Evolutionary conservation across 495 filamentous ascomycete species (phyloP), one percentile per base, ranked within the genome.

Genomic region (Cryomyces minteri): DNA sequence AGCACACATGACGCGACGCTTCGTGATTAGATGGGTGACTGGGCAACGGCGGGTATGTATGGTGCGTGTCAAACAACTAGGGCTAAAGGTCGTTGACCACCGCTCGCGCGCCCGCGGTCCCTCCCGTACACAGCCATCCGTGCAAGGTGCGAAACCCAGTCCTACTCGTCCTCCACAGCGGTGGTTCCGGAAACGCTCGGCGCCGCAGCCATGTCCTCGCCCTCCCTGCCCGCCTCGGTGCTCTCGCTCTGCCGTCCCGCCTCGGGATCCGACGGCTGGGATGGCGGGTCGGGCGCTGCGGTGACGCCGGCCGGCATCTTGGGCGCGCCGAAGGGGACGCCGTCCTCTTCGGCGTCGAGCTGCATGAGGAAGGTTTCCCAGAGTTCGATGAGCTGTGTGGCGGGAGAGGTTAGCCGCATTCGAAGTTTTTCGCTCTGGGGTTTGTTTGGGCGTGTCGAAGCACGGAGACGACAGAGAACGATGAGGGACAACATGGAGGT

Each of bases 281-380:
- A 41, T 7, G 40, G 48, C 43, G 29, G 29, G 25, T 25, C 12
- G 25, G 14, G 41, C 18, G 5, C 5, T 1, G 12, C n/a, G n/a
- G 43, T 46, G 4, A 54, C 38, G 29, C 48, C 48, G 7, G 45
- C 48, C 8, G 51, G 51, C 51, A 54, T 50, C 6, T 45, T 14
- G 8, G 53, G 53, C 44, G 54, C 18, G 18, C 18, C 18, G 18
- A 25, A 25, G 18, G 34, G 34, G 3, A 3, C 71, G 32, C 80
- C 84, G 47, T 95, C 86, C 49, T 95, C 88, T 51, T 90, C 87
- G 31, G 85, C 79, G 55, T 96, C 92, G 8, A 98, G 69, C 57
- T 93, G 88, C 70, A 95, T 73, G 6, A 98, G 69, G 69, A 92
- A 98, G 3, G 90, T 95, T 61, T 98, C 90, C 90, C 90, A 98